Evolutionary conservation across 2,329 filamentous ascomycete genomes (phyloP).

Genomic region (Nemania serpens): DNA sequence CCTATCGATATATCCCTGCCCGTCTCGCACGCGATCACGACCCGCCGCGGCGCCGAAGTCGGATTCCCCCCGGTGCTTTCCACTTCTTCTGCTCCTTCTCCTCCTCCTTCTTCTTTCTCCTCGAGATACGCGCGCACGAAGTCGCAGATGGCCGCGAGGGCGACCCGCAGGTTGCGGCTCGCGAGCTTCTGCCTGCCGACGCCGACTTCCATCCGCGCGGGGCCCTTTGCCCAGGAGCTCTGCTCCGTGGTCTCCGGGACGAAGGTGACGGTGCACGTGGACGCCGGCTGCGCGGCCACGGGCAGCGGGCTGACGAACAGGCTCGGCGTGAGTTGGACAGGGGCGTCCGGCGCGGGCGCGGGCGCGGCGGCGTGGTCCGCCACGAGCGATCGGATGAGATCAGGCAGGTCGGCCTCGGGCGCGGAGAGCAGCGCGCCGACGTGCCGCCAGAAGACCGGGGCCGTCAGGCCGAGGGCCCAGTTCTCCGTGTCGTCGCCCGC

Average conservation of each 20-base stretch:
- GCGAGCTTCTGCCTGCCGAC: constrained; percentile 75
- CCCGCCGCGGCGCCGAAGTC: constrained; percentile 18
- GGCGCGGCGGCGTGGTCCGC: constrained; percentile 41
- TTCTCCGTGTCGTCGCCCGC: constrained; percentile 94
- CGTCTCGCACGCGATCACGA: constrained; percentile 72
- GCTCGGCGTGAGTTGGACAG: constrained; percentile 43
- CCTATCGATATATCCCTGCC: constrained; percentile 84
- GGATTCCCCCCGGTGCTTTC: too few relatives aligned
- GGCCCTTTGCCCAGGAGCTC: constrained; percentile 47
- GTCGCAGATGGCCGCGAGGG: constrained; percentile 65
- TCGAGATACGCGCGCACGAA: constrained; percentile 55
- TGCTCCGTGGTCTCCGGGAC: constrained; percentile 49
- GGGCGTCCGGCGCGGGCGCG: constrained; percentile 34
- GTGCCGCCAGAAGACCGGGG: constrained; percentile 79
- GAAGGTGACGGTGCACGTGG: constrained; percentile 50
- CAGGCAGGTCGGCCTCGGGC: constrained; percentile 66
- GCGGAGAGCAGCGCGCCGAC: constrained; percentile 62
- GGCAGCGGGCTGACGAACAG: constrained; percentile 37
- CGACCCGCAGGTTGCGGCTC: constrained; percentile 77
- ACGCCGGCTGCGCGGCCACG: constrained; percentile 13
- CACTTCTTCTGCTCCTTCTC: background rate
- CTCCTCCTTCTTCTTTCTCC: background rate
- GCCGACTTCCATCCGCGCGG: constrained; percentile 58
- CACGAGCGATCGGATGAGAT: constrained; percentile 54
- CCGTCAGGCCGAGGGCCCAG: constrained; percentile 83